Evolutionary conservation across 2,329 filamentous ascomycete genomes (phyloP).

Genomic region (Alternaria arborescens): DNA sequence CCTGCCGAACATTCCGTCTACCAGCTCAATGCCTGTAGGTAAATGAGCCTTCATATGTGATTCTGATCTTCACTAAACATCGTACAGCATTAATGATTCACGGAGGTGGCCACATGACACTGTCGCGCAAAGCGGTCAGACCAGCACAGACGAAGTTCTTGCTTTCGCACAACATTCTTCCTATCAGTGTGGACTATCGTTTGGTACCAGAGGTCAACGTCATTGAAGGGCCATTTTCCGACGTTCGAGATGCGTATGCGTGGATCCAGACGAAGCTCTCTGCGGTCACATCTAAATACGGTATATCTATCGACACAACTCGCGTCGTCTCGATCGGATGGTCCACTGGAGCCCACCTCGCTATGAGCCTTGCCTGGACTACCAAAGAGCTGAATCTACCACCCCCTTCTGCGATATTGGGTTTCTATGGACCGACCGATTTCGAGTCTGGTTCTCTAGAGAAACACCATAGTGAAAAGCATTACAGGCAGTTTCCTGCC

Average conservation of each 20-base stretch:
- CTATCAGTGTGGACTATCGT: conserved; percentile 61
- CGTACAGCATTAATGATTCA: conserved; percentile 56
- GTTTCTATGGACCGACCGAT: conserved; percentile 10
- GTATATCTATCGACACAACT: conserved; percentile 5
- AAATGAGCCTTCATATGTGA: not conserved
- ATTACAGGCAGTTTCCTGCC: conserved; percentile 1
- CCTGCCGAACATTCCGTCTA: conserved; percentile 30
- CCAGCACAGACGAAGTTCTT: conserved; percentile 51
- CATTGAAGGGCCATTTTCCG: conserved; percentile 57
- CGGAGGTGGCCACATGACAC: conserved; percentile 55
- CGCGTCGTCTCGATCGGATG: conserved; percentile 8
- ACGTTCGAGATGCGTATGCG: conserved; percentile 50
- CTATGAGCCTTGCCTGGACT: conserved; percentile 14
- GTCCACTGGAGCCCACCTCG: conserved; percentile 10
- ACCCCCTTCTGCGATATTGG: conserved; percentile 7
- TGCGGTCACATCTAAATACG: conserved; percentile 1
- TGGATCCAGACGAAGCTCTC: conserved; percentile 13
- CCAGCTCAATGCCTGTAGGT: conserved; percentile 17
- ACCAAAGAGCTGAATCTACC: conserved; percentile 2
- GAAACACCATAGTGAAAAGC: conserved; percentile 2
- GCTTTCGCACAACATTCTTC: conserved; percentile 54
- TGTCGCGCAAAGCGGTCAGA: conserved; percentile 52
- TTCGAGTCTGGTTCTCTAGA: conserved; percentile 10
- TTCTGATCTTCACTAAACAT: conserved; percentile 13
- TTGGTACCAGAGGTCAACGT: conserved; percentile 61